phyloP scores from a whole-genome alignment of 768 basidiomycete genomes.

The Leccinum truebloodii region DNA sequence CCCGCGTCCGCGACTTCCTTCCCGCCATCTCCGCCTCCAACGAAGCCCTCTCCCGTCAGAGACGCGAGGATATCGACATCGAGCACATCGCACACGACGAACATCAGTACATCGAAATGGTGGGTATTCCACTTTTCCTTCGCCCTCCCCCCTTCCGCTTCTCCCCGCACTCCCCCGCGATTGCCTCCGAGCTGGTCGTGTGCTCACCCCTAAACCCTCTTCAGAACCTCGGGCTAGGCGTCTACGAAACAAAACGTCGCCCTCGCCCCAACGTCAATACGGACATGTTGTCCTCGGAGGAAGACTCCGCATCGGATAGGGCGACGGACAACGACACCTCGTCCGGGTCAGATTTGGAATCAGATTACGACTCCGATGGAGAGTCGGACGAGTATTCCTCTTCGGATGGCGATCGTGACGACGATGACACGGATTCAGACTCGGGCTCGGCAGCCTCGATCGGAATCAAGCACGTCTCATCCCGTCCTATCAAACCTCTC shows the following conservation, averaged over 20 bases:
- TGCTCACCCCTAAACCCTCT: neutral
- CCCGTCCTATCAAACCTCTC: slow-evolving; percentile 49
- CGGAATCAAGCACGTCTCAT: slow-evolving; percentile 42
- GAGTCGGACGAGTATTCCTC: slow-evolving; percentile 8
- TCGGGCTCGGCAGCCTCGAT: slow-evolving; percentile 19
- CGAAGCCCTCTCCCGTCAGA: slow-evolving; percentile 45
- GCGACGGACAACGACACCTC: neutral
- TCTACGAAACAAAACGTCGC: slow-evolving; percentile 46
- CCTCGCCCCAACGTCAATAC: slow-evolving; percentile 22
- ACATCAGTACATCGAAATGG: slow-evolving; percentile 67
- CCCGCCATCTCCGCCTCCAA: slow-evolving; percentile 69
- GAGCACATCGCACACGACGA: slow-evolving; percentile 56
- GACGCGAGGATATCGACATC: slow-evolving; percentile 67
- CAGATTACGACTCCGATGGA: slow-evolving; percentile 17
- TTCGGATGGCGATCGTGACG: slow-evolving; percentile 8
- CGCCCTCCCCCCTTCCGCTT: neutral
- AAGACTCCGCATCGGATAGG: slow-evolving; percentile 3
- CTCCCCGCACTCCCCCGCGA: neutral
- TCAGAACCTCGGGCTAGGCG: slow-evolving; percentile 66
- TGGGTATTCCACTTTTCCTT: slow-evolving; percentile 22
- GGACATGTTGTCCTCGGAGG: slow-evolving; percentile 12
- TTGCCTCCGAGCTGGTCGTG: neutral
- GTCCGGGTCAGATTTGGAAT: slow-evolving; percentile 14
- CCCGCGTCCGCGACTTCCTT: slow-evolving; percentile 66
- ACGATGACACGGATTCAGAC: slow-evolving; percentile 16